These are phyloP conservation scores for Phaseolus coccineus DNA, from an alignment of 331 rosid species.

Conservation along the genomic window DNA sequence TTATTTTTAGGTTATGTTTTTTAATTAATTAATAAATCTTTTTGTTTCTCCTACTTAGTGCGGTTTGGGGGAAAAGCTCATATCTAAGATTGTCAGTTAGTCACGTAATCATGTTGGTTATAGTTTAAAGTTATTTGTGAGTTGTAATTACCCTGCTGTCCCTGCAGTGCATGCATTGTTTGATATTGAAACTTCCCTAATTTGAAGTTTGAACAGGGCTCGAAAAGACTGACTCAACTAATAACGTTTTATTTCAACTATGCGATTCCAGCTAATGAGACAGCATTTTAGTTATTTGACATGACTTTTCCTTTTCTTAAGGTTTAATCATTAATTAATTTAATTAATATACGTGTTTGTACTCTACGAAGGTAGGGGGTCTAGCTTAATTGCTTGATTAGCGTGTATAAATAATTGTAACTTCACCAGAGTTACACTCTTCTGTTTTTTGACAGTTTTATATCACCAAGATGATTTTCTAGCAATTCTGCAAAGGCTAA, in stretches of 20 bases:
- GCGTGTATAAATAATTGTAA: no score
- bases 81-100: not conserved
- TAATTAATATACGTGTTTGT: not conserved
- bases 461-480: no score
- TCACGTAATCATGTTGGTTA: constrained; percentile 25
- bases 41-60: constrained; percentile 20
- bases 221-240: not conserved
- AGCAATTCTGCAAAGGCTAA: not conserved
- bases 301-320: not conserved
- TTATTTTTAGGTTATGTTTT: not conserved
- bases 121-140: constrained; percentile 8
- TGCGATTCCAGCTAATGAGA: not conserved
- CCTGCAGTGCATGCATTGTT: constrained; percentile 19
- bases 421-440: no score
- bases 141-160: constrained; percentile 10
- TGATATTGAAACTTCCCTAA: not conserved
- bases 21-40: constrained; percentile 1
- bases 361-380: no score
- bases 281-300: not conserved
- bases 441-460: no score
- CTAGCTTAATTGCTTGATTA: no score
- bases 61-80: constrained; percentile 24
- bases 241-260: not conserved
- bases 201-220: not conserved
- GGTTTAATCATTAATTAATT: not conserved